A percentile compares a stretch with the other conserved stretches of the same genome.
Evolutionary conservation across 2,329 filamentous ascomycete genomes (phyloP).

Genomic region (Cladosporium cucumerinum): DNA sequence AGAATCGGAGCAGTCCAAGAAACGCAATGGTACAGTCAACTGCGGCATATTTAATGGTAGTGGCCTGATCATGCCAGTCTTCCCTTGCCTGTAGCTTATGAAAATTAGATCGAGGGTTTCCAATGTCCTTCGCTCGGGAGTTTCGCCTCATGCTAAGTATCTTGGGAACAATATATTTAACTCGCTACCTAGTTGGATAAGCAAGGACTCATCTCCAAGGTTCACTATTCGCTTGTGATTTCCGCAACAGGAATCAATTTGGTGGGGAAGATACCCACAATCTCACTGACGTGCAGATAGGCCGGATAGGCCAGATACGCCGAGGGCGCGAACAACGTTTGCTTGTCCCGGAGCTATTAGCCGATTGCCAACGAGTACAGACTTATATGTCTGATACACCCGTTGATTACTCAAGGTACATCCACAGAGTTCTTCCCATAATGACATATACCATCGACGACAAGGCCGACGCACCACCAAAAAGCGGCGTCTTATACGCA

Average conservation of each 20-base stretch:
- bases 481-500: not conserved
- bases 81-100: not conserved
- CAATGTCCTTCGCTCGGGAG: not conserved
- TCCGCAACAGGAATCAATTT: not conserved
- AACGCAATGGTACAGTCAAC: not conserved
- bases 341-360: not conserved
- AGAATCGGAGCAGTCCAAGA: not conserved
- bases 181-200: not conserved
- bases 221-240: not conserved
- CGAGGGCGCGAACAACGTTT: not conserved
- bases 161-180: not conserved
- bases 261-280: not conserved
- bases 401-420: not conserved
- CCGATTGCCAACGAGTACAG: not conserved
- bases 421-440: not conserved
- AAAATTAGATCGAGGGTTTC: not conserved
- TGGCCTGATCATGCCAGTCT: not conserved
- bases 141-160: not conserved
- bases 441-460: not conserved
- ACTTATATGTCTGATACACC: not conserved
- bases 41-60: not conserved
- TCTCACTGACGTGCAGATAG: not conserved
- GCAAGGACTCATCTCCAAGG: not conserved
- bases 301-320: not conserved
- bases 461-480: not conserved